These are phyloP conservation scores for Rhizopus delemar DNA, from an alignment of 371 early-diverging fungal genomes.

Conservation along the genomic window DNA sequence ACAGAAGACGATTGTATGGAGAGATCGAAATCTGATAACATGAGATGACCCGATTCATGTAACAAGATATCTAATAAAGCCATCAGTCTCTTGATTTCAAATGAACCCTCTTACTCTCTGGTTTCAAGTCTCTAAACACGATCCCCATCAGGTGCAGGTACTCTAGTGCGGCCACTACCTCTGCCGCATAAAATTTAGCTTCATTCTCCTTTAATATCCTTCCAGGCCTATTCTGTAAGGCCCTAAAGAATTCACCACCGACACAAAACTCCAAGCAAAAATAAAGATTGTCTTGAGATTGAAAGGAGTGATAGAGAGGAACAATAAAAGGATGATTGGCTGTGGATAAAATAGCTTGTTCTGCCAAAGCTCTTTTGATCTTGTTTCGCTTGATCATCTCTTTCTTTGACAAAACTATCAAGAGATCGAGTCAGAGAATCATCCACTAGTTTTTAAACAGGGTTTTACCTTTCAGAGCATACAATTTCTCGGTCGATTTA, in stretches of 20 bases:
- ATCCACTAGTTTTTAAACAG: neutral
- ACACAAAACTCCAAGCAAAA: slow-evolving; percentile 98
- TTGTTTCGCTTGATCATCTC: slow-evolving; percentile 96
- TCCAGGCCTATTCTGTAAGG: slow-evolving; percentile 78
- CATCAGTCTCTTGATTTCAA: neutral
- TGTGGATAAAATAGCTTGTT: slow-evolving; percentile 91
- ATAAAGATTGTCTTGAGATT: slow-evolving; percentile 91
- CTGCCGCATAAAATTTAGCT: slow-evolving; percentile 97
- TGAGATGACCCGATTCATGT: slow-evolving; percentile 92
- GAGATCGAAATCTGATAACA: slow-evolving; percentile 96
- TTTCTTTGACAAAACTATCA: slow-evolving; percentile 73
- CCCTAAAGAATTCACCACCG: slow-evolving; percentile 97
- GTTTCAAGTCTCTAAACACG: slow-evolving; percentile 98
- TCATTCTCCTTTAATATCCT: slow-evolving; percentile 83
- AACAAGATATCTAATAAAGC: slow-evolving; percentile 76
- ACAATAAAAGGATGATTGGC: slow-evolving; percentile 97
- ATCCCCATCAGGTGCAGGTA: slow-evolving; percentile 94
- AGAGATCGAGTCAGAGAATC: too few relatives aligned
- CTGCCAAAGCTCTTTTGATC: slow-evolving; percentile 91
- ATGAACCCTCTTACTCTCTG: slow-evolving; percentile 80
- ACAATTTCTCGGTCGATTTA: slow-evolving; percentile 76
- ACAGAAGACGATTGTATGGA: slow-evolving; percentile 83
- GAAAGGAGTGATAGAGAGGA: slow-evolving; percentile 94
- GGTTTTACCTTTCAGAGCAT: slow-evolving; percentile 81
- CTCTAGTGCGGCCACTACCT: slow-evolving; percentile 90